Conservation (phyloP, 352 stramenopile genomes). For the Globisporangium uncinulatum region DNA sequence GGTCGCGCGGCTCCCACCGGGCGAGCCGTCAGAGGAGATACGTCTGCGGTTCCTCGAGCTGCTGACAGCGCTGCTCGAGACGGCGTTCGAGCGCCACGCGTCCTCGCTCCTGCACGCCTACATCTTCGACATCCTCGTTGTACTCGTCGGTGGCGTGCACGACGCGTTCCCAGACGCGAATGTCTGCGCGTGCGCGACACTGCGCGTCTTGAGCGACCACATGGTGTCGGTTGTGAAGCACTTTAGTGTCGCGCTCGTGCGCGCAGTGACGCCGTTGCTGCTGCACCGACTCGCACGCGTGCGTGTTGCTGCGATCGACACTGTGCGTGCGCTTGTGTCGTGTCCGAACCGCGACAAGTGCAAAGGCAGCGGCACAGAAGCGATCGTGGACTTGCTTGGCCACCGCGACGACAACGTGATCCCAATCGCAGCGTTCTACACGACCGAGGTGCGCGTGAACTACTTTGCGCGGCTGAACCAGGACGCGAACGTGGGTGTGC, state of each 20-base stretch:
- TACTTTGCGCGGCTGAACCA: constrained; percentile 90
- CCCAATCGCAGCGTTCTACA: constrained; percentile 92
- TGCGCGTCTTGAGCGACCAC: constrained; percentile 43
- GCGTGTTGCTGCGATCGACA: constrained; percentile 75
- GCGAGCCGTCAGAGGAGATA: constrained; percentile 76
- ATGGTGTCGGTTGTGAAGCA: constrained; percentile 92
- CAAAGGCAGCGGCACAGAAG: constrained; percentile 92
- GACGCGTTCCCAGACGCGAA: constrained; percentile 89
- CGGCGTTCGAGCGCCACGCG: constrained; percentile 40
- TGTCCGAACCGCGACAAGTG: constrained; percentile 89
- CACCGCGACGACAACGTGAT: constrained; percentile 95
- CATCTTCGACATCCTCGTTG: constrained; percentile 67
- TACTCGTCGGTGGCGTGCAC: constrained; percentile 62
- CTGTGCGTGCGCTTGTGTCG: constrained; percentile 76
- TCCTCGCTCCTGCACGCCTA: constrained; percentile 79
- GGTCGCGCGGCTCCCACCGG: constrained; percentile 32
- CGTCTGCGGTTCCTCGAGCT: constrained; percentile 55
- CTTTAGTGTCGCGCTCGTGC: constrained; percentile 88
- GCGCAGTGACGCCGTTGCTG: constrained; percentile 76
- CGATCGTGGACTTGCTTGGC: constrained; percentile 92
- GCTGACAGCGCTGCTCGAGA: constrained; percentile 41
- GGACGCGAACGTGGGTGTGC: constrained; percentile 79
- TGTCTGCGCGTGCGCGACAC: constrained; percentile 52
- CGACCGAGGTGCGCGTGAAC: constrained; percentile 87
- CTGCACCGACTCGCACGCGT: constrained; percentile 89